phyloP scores from a whole-genome alignment of 805 yeast species.

The Cyberlindnera xylosilytica region DNA sequence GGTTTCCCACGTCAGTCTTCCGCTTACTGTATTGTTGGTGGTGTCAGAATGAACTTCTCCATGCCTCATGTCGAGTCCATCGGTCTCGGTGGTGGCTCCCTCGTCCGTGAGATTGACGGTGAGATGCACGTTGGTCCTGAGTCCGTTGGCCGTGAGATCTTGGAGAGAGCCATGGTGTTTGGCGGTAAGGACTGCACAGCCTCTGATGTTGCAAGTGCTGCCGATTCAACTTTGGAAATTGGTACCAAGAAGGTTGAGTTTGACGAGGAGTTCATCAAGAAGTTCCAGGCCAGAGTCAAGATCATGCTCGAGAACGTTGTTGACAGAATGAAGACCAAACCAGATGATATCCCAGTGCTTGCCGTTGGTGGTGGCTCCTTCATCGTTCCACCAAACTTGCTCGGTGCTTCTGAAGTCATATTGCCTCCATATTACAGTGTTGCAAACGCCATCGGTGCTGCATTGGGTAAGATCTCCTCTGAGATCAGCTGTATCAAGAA shows the following conservation, averaged over 20 bases:
- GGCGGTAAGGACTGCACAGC: constrained; percentile 42
- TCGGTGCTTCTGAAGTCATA: constrained; percentile 41
- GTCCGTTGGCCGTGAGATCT: constrained; percentile 39
- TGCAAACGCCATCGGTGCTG: constrained; percentile 52
- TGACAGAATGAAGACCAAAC: constrained; percentile 43
- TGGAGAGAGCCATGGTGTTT: constrained; percentile 34
- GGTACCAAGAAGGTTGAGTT: constrained; percentile 5
- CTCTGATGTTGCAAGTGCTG: constrained; percentile 34
- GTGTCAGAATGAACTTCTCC: constrained; percentile 46
- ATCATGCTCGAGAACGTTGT: constrained; percentile 36
- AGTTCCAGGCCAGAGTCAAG: constrained; percentile 16
- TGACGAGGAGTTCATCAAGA: constrained; percentile 5
- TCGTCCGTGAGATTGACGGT: constrained; percentile 32
- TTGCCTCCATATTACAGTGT: constrained; percentile 40
- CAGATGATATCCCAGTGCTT: constrained; percentile 41
- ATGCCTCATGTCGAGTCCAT: constrained; percentile 50
- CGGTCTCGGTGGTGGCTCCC: constrained; percentile 51
- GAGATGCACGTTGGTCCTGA: constrained; percentile 43
- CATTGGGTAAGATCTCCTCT: constrained; percentile 41
- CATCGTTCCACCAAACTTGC: constrained; percentile 36
- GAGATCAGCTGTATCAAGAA: constrained; percentile 13
- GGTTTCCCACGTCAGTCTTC: constrained; percentile 49
- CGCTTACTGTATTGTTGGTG: constrained; percentile 41
- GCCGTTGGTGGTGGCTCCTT: constrained; percentile 51
- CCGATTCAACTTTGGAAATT: constrained; percentile 11